Conservation (phyloP, 2,329 filamentous ascomycete species). For the Colletotrichum karsti region DNA sequence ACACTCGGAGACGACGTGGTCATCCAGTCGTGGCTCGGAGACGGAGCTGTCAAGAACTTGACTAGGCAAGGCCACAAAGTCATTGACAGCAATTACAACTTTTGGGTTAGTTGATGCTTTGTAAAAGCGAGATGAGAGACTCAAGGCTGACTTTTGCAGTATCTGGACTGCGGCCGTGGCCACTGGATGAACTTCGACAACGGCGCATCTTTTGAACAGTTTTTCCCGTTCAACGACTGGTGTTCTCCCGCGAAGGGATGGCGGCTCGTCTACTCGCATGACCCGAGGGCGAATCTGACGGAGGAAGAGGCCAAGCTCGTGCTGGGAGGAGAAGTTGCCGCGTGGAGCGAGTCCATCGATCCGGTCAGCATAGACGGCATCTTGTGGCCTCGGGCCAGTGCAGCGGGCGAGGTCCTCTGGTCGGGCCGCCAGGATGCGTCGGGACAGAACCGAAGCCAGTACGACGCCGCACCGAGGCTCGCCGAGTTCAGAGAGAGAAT, state of each 20-base stretch:
- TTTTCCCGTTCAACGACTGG: conserved; percentile 82
- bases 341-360: conserved; percentile 86
- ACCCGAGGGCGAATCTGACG: conserved; percentile 74
- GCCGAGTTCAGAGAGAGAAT: conserved; percentile 81
- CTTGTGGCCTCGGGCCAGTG: conserved; percentile 80
- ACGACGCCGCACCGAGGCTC: conserved; percentile 74
- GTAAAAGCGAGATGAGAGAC: not conserved
- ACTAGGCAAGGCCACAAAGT: conserved; percentile 73
- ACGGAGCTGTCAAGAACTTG: conserved; percentile 66
- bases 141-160: conserved; percentile 52
- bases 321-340: conserved; percentile 81
- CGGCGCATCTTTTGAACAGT: conserved; percentile 56
- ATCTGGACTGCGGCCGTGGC: conserved; percentile 84
- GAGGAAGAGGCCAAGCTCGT: conserved; percentile 71
- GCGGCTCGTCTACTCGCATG: conserved; percentile 82
- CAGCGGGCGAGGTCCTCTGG: conserved; percentile 84
- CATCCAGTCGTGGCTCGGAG: conserved; percentile 81
- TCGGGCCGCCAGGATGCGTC: conserved; percentile 72
- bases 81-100: conserved; percentile 79
- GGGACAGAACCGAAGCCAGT: conserved; percentile 75
- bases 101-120: conserved; percentile 69
- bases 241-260: conserved; percentile 84
- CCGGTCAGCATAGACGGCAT: conserved; percentile 76
- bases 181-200: conserved; percentile 79
- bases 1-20: conserved; percentile 76